Evolutionary conservation across 73 alveolate genomes (phyloP).

Genomic region (Stentor roeselii): DNA sequence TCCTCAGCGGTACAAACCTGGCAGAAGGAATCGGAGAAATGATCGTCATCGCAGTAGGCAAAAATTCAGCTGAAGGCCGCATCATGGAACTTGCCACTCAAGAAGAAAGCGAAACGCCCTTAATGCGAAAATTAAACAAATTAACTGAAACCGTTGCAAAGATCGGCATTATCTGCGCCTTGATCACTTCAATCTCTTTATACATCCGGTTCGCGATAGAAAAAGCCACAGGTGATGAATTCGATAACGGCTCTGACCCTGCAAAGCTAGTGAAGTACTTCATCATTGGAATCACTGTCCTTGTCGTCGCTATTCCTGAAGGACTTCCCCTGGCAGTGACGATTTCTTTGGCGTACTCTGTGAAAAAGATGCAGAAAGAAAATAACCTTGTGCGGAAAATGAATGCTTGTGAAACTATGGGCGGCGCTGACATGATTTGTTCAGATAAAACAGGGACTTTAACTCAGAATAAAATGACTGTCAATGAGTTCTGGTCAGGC

Average conservation of each 20-base stretch:
- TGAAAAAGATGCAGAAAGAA: conserved; percentile 88
- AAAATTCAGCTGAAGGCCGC: conserved; percentile 35
- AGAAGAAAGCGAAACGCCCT: conserved; percentile 79
- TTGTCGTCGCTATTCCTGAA: conserved; percentile 97
- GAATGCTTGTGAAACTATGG: conserved; percentile 88
- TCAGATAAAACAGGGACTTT: too few species aligned
- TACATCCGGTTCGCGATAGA: conserved; percentile 62
- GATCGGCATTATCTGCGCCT: conserved; percentile 84
- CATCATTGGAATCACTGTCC: conserved; percentile 76
- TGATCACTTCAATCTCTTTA: conserved; percentile 69
- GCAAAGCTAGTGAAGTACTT: conserved; percentile 65
- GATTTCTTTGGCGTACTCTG: conserved; percentile 94
- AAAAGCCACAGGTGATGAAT: conserved; percentile 38
- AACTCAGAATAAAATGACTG: conserved; percentile 84
- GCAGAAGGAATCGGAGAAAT: conserved; percentile 20
- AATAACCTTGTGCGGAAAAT: conserved; percentile 82
- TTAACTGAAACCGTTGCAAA: conserved; percentile 91
- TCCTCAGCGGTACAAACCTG: conserved; percentile 66
- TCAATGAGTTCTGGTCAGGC: conserved; percentile 71
- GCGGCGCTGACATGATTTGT: conserved; percentile 84
- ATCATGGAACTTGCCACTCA: conserved; percentile 46
- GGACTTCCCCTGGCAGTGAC: too few species aligned
- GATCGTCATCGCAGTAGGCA: conserved; percentile 38
- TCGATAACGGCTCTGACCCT: conserved; percentile 21
- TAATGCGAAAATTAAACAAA: conserved; percentile 83